phyloP scores from a whole-genome alignment of 805 yeast genomes.

The Candida methanosorbosa region DNA sequence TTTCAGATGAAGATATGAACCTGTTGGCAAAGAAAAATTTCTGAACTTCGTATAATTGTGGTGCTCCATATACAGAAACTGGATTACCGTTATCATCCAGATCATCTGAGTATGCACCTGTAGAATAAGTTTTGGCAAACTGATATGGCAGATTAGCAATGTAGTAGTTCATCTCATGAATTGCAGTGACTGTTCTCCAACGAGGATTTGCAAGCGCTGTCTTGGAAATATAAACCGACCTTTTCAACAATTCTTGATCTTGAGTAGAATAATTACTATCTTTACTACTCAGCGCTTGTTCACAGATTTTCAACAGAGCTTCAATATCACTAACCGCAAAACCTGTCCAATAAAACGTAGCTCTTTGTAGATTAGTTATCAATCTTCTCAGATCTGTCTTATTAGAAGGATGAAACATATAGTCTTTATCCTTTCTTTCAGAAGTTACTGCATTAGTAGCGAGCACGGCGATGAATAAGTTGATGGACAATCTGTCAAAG shows the following conservation, averaged over 20 bases:
- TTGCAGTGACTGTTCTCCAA: constrained; percentile 49
- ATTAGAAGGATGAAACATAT: constrained; percentile 61
- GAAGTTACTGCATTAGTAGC: constrained; percentile 71
- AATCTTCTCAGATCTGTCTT: constrained; percentile 44
- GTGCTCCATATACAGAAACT: constrained; percentile 47
- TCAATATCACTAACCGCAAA: constrained; percentile 52
- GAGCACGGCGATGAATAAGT: constrained; percentile 56
- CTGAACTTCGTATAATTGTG: constrained; percentile 44
- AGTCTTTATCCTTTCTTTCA: constrained; percentile 57
- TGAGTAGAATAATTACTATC: constrained; percentile 21
- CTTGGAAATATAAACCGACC: constrained; percentile 36
- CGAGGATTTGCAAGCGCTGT: constrained; percentile 40
- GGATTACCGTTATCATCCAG: constrained; percentile 43
- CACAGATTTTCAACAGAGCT: constrained; percentile 40
- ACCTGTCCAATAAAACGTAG: constrained; percentile 73
- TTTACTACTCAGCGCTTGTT: constrained; percentile 29
- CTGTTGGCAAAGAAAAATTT: constrained; percentile 46
- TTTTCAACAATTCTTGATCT: constrained; percentile 35
- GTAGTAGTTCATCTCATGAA: constrained; percentile 62
- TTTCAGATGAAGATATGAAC: constrained; percentile 25
- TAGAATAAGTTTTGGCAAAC: constrained; percentile 33
- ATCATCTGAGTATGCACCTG: constrained; percentile 27
- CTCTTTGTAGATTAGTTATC: constrained; percentile 52
- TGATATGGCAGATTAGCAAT: constrained; percentile 34
- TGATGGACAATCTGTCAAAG: constrained; percentile 52